Conservation (phyloP, 306 rosid genomes). For the Lotus japonicus region DNA sequence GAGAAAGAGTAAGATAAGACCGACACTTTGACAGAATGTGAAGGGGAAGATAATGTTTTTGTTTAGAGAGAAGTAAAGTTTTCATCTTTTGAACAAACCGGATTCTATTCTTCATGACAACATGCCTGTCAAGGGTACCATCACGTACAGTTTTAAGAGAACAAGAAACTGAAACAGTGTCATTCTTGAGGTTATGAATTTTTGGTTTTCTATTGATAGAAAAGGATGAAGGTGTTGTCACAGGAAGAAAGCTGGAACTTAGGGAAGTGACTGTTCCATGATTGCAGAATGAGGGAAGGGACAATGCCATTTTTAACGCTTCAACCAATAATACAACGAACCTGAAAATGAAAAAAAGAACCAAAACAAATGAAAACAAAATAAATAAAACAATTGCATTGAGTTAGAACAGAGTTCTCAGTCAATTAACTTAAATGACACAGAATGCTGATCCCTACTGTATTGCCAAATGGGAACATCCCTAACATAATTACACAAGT, state of each 20-base stretch:
- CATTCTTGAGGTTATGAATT: background rate
- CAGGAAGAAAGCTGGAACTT: slow-evolving; percentile 36
- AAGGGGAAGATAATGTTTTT: slow-evolving; percentile 71
- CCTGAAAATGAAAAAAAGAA: slow-evolving; percentile 26
- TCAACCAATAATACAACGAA: slow-evolving; percentile 7
- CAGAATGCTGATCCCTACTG: background rate
- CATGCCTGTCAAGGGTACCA: slow-evolving; percentile 58
- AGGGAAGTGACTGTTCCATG: slow-evolving; percentile 33
- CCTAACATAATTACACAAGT: background rate
- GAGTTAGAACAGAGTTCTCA: background rate
- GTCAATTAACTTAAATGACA: too few species aligned
- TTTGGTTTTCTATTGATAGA: slow-evolving; percentile 23
- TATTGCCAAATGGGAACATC: background rate
- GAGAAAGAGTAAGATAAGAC: slow-evolving; percentile 53
- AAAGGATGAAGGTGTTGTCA: slow-evolving; percentile 19
- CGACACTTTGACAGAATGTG: slow-evolving; percentile 74
- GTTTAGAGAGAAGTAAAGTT: slow-evolving; percentile 80
- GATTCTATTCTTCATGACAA: slow-evolving; percentile 55
- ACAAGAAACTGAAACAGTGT: slow-evolving; percentile 41
- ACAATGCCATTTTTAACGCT: slow-evolving; percentile 30
- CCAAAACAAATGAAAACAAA: background rate
- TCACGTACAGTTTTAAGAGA: slow-evolving; percentile 68
- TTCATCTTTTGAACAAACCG: slow-evolving; percentile 81
- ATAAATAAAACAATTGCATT: background rate
- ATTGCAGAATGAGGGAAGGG: slow-evolving; percentile 33